Conservation (phyloP, 345 rosid genomes). For the Iberis pinnata region DNA sequence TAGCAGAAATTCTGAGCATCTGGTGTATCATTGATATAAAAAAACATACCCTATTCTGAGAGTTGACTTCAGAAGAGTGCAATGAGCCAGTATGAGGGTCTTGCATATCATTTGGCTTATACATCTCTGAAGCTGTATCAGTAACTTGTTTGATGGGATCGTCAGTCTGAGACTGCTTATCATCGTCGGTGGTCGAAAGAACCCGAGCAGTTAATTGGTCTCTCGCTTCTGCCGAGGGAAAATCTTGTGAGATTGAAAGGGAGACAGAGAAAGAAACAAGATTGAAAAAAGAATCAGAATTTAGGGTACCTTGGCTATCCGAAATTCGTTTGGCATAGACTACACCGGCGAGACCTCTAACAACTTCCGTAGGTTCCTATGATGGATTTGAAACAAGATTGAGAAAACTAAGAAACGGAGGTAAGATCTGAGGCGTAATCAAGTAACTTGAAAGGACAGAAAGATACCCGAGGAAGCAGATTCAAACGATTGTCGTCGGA, state of each 20-base stretch:
- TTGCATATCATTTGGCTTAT: conserved; percentile 7
- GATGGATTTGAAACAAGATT: conserved; percentile 4
- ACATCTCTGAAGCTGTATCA: conserved; percentile 11
- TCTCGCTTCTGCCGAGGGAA: conserved; percentile 27
- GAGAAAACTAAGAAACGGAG: conserved; percentile 10
- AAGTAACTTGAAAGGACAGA: not conserved
- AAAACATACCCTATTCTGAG: conserved; percentile 32
- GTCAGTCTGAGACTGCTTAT: conserved; percentile 35
- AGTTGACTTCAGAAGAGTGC: conserved; percentile 11
- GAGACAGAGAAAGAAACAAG: not conserved
- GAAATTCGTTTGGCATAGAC: conserved; percentile 41
- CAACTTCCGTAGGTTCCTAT: conserved; percentile 49
- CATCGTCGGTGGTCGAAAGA: conserved; percentile 52
- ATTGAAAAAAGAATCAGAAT: not conserved
- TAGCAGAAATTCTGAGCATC: not conserved
- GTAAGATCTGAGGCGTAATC: not conserved
- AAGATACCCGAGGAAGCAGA: conserved; percentile 63
- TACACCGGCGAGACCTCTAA: conserved; percentile 49
- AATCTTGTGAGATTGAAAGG: conserved; percentile 25
- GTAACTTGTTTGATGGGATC: conserved; percentile 54
- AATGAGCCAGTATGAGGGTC: not conserved
- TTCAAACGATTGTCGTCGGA: conserved; percentile 53
- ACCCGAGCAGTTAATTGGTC: conserved; percentile 73
- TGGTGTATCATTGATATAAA: not conserved
- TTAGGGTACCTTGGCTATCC: conserved; percentile 32